Evolutionary conservation across 1,139 yeast species (phyloP), one percentile per base, ranked within the genome.

Genomic region (Chernovozyma sophiae-reginae): DNA sequence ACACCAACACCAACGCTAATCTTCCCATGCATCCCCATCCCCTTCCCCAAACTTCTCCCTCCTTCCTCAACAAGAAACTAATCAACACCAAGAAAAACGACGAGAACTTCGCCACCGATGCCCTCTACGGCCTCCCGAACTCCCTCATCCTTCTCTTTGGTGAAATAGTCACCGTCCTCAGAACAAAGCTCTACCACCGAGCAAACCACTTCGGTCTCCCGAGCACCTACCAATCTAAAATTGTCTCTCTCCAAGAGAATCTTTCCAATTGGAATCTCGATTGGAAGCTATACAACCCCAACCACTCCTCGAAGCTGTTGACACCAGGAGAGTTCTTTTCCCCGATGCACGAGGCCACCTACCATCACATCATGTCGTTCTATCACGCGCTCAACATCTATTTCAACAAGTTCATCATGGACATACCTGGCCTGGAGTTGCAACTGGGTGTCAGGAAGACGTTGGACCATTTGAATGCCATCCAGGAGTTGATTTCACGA

Each of bases 71-170:
- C 47, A 68, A 68, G 39, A 72, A 63, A 49, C 58, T 68, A 38
- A 64, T 62, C 47, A 72, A 60, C 43, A 70, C 71, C 38, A 65
- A 71, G 43, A 63, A 63, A 30, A 61, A 66, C 35, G 75, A 72
- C 44, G 80, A 76, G 43, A 71, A 79, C 40, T 74, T 84, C 41
- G 81, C 90, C 11, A 82, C 92, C 1, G 94, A 85, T 58, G 86
- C 92, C 0, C 66, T 86, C 38, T 86, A 86, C 52, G 96, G 96
- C 0, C 64, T 87, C 37, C 96, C 96, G 2, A 86, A 85, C 52
- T 83, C 95, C 1, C 64, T 87, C 33, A 81, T 86, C 43, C 52
- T 80, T 27, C 62, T 86, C 33, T 86, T 87, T 56, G 75, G 84
- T 39, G 85, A 81, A 43, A 79, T 82, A 12, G 86, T 82, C 7